These are phyloP conservation scores for Populus trichocarpa DNA, from an alignment of 441 rosid genomes.

Conservation along the genomic window DNA sequence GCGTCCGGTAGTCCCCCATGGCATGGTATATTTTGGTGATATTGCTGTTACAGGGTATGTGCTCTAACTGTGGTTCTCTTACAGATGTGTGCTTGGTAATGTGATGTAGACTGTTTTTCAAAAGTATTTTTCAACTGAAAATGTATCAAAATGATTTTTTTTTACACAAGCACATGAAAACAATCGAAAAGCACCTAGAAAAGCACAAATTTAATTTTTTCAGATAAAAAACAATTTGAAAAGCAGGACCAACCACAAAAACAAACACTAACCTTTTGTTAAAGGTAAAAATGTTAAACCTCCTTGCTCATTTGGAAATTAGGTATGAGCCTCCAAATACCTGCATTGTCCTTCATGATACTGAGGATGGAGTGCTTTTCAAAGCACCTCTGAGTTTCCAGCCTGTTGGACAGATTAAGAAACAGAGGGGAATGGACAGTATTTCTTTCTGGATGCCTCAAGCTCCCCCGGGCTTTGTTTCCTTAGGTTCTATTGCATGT, in stretches of 20 bases:
- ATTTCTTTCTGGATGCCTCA: constrained; percentile 95
- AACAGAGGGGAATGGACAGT: constrained; percentile 76
- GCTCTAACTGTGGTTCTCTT: constrained; percentile 10
- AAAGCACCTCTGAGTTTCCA: constrained; percentile 69
- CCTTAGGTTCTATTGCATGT: constrained; percentile 86
- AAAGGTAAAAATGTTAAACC: constrained; percentile 6
- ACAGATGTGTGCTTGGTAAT: not conserved
- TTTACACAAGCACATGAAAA: too few species aligned
- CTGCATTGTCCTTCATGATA: constrained; percentile 74
- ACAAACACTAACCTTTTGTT: not conserved
- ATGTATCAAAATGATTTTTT: too few species aligned
- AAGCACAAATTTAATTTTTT: too few species aligned
- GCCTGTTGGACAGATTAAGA: constrained; percentile 82
- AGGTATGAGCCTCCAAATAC: constrained; percentile 94
- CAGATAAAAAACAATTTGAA: too few species aligned
- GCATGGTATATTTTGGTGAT: constrained; percentile 94
- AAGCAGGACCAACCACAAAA: too few species aligned
- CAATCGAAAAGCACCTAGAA: too few species aligned
- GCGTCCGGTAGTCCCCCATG: constrained; percentile 80
- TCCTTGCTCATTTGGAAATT: constrained; percentile 17
- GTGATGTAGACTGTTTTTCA: too few species aligned
- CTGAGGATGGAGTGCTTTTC: constrained; percentile 63
- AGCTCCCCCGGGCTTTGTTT: constrained; percentile 96
- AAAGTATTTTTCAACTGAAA: too few species aligned
- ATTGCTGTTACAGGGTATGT: constrained; percentile 89